Conservation (phyloP, 2,329 filamentous ascomycete species). For the Trichophaea hybrida region DNA sequence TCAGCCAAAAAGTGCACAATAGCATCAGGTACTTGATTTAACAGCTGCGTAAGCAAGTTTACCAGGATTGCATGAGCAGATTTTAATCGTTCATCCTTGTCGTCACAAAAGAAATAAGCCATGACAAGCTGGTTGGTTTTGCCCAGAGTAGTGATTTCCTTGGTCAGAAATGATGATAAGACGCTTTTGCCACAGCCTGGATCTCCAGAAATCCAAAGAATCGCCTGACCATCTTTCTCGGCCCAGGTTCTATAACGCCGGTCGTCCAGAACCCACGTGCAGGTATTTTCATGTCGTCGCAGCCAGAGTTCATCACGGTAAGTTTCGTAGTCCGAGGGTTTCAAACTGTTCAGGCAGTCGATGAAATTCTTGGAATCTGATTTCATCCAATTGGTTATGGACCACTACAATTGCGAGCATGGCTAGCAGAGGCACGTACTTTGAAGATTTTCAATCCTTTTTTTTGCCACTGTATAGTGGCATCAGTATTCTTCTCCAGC, state of each 20-base stretch:
- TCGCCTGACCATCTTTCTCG: conserved; percentile 2
- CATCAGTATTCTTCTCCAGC: no score
- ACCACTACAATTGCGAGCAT: background rate
- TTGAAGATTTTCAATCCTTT: background rate
- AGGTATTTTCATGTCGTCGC: background rate
- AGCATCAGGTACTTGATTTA: background rate
- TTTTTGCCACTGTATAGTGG: background rate
- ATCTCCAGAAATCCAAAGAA: conserved; percentile 10
- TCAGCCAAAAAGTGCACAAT: conserved; percentile 1
- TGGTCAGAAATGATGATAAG: conserved; percentile 1
- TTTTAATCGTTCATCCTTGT: conserved; percentile 6
- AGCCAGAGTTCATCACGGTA: background rate
- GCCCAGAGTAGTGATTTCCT: background rate
- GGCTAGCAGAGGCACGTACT: background rate
- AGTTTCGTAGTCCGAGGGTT: background rate
- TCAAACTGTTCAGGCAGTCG: background rate
- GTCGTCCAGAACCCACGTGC: background rate
- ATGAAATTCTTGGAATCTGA: background rate
- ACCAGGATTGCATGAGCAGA: conserved; percentile 6
- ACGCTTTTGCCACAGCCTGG: conserved; percentile 11
- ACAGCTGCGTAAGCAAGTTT: conserved; percentile 3
- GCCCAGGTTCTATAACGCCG: background rate
- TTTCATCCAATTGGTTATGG: background rate
- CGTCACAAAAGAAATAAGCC: conserved; percentile 12
- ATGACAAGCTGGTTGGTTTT: background rate